phyloP scores from a whole-genome alignment of 805 yeast genomes.

The Kodamaea leandrae region DNA sequence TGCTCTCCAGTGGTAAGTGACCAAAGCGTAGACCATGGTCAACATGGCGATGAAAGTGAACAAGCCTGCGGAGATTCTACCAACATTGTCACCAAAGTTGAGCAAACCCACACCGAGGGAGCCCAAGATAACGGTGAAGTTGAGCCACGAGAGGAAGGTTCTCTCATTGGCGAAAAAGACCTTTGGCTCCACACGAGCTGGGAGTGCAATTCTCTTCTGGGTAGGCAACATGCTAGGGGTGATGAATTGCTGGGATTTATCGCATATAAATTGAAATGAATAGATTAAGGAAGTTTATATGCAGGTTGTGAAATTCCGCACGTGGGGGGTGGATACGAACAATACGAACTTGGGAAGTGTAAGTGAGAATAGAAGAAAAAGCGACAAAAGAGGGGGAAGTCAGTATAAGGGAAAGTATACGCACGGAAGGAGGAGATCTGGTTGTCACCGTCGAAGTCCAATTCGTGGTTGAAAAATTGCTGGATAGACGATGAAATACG shows the following conservation, averaged over 20 bases:
- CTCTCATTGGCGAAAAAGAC: constrained; percentile 99
- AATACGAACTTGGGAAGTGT: not conserved
- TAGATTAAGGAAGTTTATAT: not conserved
- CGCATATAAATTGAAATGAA: not conserved
- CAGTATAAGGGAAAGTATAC: not conserved
- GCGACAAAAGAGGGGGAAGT: not conserved
- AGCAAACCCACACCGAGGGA: constrained; percentile 94
- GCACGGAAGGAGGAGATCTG: not conserved
- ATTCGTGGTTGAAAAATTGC: too few relatives aligned
- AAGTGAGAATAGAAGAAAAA: not conserved
- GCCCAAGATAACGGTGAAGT: constrained; percentile 97
- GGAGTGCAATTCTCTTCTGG: constrained; percentile 88
- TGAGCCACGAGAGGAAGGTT: constrained; percentile 96
- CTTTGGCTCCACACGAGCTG: constrained; percentile 98
- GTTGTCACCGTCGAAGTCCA: too few relatives aligned
- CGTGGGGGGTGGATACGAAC: constrained; percentile 4
- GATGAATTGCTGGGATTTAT: not conserved
- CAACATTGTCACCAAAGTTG: constrained; percentile 93
- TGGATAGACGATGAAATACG: too few relatives aligned
- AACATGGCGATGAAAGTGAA: constrained; percentile 97
- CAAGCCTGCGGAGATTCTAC: constrained; percentile 87
- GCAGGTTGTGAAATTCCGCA: constrained; percentile 7
- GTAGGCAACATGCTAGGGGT: constrained; percentile 29
- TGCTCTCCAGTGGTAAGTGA: constrained; percentile 99
- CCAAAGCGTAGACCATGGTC: constrained; percentile 92